These are phyloP conservation scores for Aechmea fasciata DNA, from an alignment of 176 grass and related monocot genomes.

Conservation along the genomic window DNA sequence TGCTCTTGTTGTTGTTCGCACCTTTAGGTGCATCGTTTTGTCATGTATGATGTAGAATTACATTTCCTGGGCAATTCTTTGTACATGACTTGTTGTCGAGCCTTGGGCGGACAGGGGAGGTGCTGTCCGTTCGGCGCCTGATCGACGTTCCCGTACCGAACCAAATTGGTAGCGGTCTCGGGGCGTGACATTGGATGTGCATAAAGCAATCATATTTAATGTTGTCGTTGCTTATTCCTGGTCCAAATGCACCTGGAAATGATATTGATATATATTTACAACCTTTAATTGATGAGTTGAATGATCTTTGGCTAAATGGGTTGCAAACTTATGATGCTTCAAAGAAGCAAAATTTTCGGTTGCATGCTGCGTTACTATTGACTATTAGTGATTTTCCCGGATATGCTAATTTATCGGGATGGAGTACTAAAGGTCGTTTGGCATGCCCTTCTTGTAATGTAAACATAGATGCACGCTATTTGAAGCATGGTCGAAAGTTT, in stretches of 20 bases:
- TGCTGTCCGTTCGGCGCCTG: too few relatives aligned
- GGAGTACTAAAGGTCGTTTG: constrained; percentile 4
- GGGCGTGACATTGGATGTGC: too few relatives aligned
- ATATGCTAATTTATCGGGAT: constrained; percentile 26
- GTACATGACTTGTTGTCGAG: too few relatives aligned
- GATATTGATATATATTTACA: background rate
- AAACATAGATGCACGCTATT: background rate
- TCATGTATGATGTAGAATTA: too few relatives aligned
- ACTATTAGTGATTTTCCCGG: constrained; percentile 30
- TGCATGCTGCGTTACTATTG: constrained; percentile 18
- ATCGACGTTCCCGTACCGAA: too few relatives aligned
- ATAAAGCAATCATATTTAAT: background rate
- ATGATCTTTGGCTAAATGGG: background rate
- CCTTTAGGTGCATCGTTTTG: too few relatives aligned
- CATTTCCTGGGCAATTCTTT: too few relatives aligned
- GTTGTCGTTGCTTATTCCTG: background rate
- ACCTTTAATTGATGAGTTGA: too few relatives aligned
- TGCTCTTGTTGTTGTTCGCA: too few relatives aligned
- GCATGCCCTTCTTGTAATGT: constrained; percentile 8
- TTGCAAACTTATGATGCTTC: constrained; percentile 17
- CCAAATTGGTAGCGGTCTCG: too few relatives aligned
- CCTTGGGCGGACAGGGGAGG: too few relatives aligned
- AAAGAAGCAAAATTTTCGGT: background rate
- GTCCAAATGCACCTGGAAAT: background rate
- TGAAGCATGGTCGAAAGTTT: background rate